Evolutionary conservation across 2,329 filamentous ascomycete genomes (phyloP).

Genomic region (Apiospora koreana): DNA sequence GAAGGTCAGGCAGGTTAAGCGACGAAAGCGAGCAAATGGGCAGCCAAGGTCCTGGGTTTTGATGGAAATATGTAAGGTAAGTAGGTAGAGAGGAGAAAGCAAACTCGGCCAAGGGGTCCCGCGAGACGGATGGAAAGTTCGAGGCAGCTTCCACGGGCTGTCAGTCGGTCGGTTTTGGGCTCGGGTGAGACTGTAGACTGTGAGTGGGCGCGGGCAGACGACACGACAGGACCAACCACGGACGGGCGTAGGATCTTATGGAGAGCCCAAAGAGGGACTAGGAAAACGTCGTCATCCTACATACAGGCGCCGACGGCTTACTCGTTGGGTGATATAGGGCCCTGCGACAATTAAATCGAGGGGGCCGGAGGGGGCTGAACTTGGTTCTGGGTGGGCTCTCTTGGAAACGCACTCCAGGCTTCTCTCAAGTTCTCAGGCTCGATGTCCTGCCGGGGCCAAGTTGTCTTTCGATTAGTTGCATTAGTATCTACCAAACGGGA

Average conservation of each 20-base stretch:
- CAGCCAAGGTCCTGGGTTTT: background rate
- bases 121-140: conserved; percentile 6
- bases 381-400: background rate
- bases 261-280: background rate
- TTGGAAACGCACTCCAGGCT: background rate
- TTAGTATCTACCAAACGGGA: background rate
- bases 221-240: background rate
- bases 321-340: conserved; percentile 4
- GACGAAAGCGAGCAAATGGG: background rate
- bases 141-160: conserved; percentile 5
- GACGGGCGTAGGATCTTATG: conserved; percentile 4
- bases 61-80: background rate
- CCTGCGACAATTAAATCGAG: conserved; percentile 1
- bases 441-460: background rate
- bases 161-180: conserved; percentile 6
- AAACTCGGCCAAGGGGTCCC: background rate
- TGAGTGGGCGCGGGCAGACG: background rate
- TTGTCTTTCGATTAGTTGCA: conserved; percentile 2
- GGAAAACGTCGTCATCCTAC: conserved; percentile 7
- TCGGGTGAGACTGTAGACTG: background rate
- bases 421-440: background rate
- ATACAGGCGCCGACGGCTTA: background rate
- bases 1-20: background rate
- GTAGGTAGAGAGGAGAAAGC: background rate
- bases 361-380: conserved; percentile 7